Percentiles rank a stretch among this genome's conserved stretches.
Conservation (phyloP, 768 basidiomycete genomes). For the Porphyrellus cyaneotinctus region DNA sequence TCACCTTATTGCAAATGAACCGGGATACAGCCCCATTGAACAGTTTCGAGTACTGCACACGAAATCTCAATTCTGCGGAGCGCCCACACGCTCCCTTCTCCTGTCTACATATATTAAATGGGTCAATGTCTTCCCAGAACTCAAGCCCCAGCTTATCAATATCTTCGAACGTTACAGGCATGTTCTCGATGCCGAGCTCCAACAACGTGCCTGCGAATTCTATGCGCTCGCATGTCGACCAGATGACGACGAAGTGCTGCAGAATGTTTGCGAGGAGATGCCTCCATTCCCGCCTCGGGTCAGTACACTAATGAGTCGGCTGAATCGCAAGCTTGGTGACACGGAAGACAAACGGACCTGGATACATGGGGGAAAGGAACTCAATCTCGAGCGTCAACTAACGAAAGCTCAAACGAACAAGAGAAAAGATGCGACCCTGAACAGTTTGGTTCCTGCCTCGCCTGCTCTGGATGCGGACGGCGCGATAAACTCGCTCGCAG, state of each 20-base stretch:
- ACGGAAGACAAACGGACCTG: constrained; percentile 95
- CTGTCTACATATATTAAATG: constrained; percentile 99
- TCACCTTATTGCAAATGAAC: constrained; percentile 93
- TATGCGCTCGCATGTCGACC: constrained; percentile 78
- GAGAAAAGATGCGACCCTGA: constrained; percentile 29
- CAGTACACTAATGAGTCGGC: constrained; percentile 79
- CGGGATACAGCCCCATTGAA: constrained; percentile 88
- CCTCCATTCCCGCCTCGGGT: constrained; percentile 96
- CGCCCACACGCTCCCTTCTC: constrained; percentile 86
- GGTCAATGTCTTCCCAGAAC: constrained; percentile 99
- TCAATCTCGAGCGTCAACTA: constrained; percentile 73
- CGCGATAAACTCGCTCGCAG: constrained; percentile 71
- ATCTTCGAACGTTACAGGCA: constrained; percentile 98
- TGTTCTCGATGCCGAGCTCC: constrained; percentile 93
- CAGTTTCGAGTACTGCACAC: constrained; percentile 92
- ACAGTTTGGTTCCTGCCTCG: constrained; percentile 36
- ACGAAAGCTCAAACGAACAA: constrained; percentile 49
- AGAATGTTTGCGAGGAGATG: constrained; percentile 97
- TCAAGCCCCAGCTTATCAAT: constrained; percentile 87
- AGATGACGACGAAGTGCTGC: constrained; percentile 89
- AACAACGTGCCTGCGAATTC: constrained; percentile 98
- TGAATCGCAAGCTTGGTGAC: constrained; percentile 87
- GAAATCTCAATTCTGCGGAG: constrained; percentile 92
- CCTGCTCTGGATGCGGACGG: constrained; percentile 42
- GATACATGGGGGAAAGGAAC: constrained; percentile 93